Conservation (phyloP, 495 filamentous ascomycete species). For the Cercophora scortea region DNA sequence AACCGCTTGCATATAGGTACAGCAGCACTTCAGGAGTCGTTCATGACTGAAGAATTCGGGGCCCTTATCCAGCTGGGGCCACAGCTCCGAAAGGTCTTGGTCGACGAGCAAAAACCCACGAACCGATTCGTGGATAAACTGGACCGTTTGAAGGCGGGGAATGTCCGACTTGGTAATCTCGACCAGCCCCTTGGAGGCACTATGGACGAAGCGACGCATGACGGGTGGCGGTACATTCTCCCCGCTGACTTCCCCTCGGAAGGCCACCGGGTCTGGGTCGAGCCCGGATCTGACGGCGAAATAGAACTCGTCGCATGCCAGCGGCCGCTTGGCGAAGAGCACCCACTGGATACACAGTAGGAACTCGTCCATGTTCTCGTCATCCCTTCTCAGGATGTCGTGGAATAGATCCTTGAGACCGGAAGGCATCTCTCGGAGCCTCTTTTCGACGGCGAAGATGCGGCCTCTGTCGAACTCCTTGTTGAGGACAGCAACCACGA, state of each 20-base stretch:
- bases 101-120: conserved; percentile 25
- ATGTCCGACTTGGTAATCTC: conserved; percentile 18
- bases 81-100: conserved; percentile 26
- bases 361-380: conserved; percentile 16
- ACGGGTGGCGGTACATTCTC: not conserved
- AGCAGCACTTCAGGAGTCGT: too few species aligned
- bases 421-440: conserved; percentile 24
- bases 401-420: conserved; percentile 25
- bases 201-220: conserved; percentile 21
- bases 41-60: too few species aligned
- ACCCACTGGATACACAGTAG: conserved; percentile 34
- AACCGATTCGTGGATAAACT: conserved; percentile 39
- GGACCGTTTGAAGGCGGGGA: conserved; percentile 17
- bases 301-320: conserved; percentile 28
- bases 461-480: conserved; percentile 25
- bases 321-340: conserved; percentile 23
- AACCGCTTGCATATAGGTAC: too few species aligned
- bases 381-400: conserved; percentile 28
- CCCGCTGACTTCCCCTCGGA: not conserved
- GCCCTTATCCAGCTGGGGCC: conserved; percentile 13
- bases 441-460: conserved; percentile 4
- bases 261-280: conserved; percentile 5
- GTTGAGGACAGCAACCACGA: conserved; percentile 39
- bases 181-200: conserved; percentile 28
- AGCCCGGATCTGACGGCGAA: conserved; percentile 26